phyloP scores from a whole-genome alignment of 2,329 filamentous ascomycete species.

The Berkeleyomyces rouxiae region DNA sequence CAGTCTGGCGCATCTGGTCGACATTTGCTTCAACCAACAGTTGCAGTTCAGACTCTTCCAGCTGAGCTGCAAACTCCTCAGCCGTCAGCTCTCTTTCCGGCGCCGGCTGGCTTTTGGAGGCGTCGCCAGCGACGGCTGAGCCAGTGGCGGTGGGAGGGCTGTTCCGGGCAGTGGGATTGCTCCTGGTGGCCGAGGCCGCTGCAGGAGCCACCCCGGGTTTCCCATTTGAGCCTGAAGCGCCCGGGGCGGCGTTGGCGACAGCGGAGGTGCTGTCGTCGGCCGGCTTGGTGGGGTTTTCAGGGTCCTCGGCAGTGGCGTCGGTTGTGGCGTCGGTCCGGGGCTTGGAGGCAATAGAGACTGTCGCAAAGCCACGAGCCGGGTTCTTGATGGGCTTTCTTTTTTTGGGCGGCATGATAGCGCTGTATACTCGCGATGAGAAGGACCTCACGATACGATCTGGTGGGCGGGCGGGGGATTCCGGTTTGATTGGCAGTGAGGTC shows the following conservation, averaged over 20 bases:
- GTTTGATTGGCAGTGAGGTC: background rate
- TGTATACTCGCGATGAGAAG: background rate
- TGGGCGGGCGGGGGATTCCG: background rate
- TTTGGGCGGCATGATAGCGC: constrained; percentile 46
- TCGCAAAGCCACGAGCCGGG: constrained; percentile 82
- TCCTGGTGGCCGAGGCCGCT: background rate
- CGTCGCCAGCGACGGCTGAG: background rate
- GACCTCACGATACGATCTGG: background rate
- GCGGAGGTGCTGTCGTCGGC: constrained; percentile 9
- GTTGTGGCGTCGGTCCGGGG: constrained; percentile 43
- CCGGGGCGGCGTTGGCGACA: constrained; percentile 11
- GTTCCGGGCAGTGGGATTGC: background rate
- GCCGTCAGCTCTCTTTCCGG: constrained; percentile 43
- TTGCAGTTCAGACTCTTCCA: constrained; percentile 84
- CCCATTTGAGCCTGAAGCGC: constrained; percentile 14
- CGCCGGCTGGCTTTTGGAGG: background rate
- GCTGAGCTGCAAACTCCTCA: constrained; percentile 76
- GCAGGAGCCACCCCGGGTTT: background rate
- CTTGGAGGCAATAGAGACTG: constrained; percentile 79
- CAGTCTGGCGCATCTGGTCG: constrained; percentile 62
- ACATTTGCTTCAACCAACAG: constrained; percentile 71
- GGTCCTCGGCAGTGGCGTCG: constrained; percentile 18
- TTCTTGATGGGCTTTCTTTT: constrained; percentile 92
- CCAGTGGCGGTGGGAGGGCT: background rate
- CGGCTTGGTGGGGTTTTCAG: background rate